A percentile compares a stretch with the other conserved stretches of the same genome.
phyloP scores from a whole-genome alignment of 306 rosid species.

The Prunus campanulata region DNA sequence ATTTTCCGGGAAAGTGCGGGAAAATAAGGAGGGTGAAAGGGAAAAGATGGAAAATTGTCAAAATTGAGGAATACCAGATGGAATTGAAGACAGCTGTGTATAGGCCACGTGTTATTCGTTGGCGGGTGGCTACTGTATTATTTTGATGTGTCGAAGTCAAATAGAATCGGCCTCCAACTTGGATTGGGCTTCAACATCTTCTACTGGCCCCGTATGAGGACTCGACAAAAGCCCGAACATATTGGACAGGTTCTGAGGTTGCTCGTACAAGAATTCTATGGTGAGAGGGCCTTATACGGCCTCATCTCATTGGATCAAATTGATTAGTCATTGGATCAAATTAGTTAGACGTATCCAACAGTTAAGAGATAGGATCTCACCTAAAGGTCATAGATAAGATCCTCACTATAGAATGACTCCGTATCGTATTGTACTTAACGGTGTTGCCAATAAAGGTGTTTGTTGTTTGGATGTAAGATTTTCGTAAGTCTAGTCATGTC shows the following conservation, averaged over 20 bases:
- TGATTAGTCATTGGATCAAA: no score
- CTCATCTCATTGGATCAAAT: no score
- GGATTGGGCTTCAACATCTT: background rate
- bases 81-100: background rate
- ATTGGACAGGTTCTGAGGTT: background rate
- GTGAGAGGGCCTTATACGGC: no score
- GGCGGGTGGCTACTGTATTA: no score
- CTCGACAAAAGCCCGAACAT: background rate
- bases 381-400: fast-evolving
- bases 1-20: constrained; percentile 19
- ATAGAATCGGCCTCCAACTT: background rate
- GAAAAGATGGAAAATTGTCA: background rate
- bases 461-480: no score
- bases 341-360: no score
- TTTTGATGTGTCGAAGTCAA: background rate
- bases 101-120: constrained; percentile 4
- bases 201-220: background rate
- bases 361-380: no score
- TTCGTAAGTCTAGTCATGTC: no score
- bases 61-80: background rate
- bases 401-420: fast-evolving
- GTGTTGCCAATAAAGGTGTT: no score
- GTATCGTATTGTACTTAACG: no score
- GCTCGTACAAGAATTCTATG: no score
- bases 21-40: background rate